phyloP scores from a whole-genome alignment of 345 rosid genomes.

The Noccaea bulbosa region DNA sequence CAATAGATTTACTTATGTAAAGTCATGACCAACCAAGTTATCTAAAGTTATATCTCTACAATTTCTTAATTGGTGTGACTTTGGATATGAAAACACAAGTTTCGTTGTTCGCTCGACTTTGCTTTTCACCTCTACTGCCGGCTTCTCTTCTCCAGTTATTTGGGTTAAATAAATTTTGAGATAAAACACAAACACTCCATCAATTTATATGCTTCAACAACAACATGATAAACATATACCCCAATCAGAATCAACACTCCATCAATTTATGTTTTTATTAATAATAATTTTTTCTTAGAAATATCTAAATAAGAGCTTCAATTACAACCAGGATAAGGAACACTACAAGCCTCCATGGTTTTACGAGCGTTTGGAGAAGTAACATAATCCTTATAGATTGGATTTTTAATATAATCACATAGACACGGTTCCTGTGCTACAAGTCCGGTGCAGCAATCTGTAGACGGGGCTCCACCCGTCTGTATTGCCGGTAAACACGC shows the following conservation, averaged over 20 bases:
- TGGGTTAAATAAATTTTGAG: too few relatives aligned
- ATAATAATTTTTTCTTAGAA: background rate
- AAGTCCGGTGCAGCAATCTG: slow-evolving; percentile 36
- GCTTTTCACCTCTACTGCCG: too few relatives aligned
- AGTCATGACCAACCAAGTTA: too few relatives aligned
- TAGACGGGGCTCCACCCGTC: background rate
- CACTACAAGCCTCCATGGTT: too few relatives aligned
- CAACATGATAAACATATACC: background rate
- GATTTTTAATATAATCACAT: slow-evolving; percentile 42
- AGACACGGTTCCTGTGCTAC: slow-evolving; percentile 40
- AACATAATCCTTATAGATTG: slow-evolving; percentile 21
- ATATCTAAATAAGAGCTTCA: background rate
- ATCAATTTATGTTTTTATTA: background rate
- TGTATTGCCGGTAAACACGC: slow-evolving; percentile 36
- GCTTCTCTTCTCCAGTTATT: too few relatives aligned
- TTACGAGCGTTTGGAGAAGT: slow-evolving; percentile 42
- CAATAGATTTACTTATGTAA: too few relatives aligned
- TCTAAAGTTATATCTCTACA: too few relatives aligned
- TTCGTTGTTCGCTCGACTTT: too few relatives aligned
- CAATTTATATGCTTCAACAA: background rate
- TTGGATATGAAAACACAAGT: too few relatives aligned
- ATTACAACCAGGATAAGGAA: background rate
- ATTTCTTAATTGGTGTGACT: too few relatives aligned
- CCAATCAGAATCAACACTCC: background rate
- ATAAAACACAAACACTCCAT: too few relatives aligned